A percentile compares a stretch with the other conserved stretches of the same genome.
These are phyloP conservation scores for Cicer cuneatum DNA, from an alignment of 306 rosid species.

Conservation along the genomic window DNA sequence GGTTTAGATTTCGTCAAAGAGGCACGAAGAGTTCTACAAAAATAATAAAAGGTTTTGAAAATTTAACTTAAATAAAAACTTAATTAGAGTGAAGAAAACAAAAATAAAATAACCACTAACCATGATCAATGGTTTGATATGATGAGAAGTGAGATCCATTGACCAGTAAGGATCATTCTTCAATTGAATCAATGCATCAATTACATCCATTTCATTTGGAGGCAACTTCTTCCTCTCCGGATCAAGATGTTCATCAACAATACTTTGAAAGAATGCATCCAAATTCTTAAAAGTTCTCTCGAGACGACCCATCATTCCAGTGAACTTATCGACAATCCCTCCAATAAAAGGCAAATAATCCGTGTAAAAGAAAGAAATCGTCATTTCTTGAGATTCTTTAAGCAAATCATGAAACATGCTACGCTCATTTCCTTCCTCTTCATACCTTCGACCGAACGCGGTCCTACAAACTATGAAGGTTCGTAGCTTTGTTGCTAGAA, in stretches of 20 bases:
- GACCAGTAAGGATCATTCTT: conserved; percentile 29
- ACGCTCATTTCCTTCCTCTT: conserved; percentile 20
- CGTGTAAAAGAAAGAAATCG: not conserved
- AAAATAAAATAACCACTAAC: conserved; percentile 12
- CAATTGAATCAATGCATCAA: conserved; percentile 26
- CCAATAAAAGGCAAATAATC: conserved; percentile 33
- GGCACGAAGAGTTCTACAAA: not conserved
- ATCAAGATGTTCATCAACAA: conserved; percentile 39
- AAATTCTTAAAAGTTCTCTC: not conserved
- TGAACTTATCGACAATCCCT: conserved; percentile 22
- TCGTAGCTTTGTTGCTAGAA: not conserved
- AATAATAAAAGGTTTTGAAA: not conserved
- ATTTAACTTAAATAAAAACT: not conserved
- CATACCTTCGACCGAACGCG: conserved; percentile 26
- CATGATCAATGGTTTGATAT: conserved; percentile 40
- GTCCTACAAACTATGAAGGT: conserved; percentile 28
- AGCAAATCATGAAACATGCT: conserved; percentile 36
- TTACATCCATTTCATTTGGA: conserved; percentile 1
- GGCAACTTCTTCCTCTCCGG: not conserved
- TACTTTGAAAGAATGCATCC: not conserved
- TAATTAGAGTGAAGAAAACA: not conserved
- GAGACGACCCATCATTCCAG: conserved; percentile 17
- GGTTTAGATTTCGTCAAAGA: not conserved
- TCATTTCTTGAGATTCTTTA: not conserved
- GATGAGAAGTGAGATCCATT: conserved; percentile 27